Base-by-base conservation (phyloP, 2,329 filamentous ascomycete species). In the Thielaviopsis musarum region DNA sequence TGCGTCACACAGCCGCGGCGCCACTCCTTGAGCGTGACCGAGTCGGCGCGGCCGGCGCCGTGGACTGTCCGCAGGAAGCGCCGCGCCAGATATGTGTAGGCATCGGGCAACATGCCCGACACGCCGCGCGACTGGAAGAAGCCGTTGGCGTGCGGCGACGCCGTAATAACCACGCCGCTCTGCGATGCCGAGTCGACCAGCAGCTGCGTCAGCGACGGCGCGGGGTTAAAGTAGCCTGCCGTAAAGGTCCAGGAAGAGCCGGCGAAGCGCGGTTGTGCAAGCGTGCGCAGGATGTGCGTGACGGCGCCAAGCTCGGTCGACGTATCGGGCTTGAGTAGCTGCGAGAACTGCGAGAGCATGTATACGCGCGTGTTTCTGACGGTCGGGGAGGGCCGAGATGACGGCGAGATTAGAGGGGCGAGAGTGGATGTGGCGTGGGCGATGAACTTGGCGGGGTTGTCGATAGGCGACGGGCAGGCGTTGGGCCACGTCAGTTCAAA, bases 141-240 rank as follows among this genome's bases (percentile, higher is more conserved):
- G 6, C 93, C 93, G 70, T 98, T 98, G 0, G 93, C 93, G 71
- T 88, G 84, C 0, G 91, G 93, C 0, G 89, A 90, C 1, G 93
- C 93, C 0, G 93, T 96, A 59, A 98, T 85, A 22, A 98, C 87
- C 0, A 86, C 91, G 62, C 89, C 93, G 51, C 76, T 77, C 1
- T 73, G 71, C 0, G 84, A 86, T 1, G 83, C 79, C 0, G 88
- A 90, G 6, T 78, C 76, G 34, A 98, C 82, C 0, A 98, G 77
- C 0, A 95, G 79, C 48, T 84, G 80, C 2, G 88, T 91, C 21
- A 97, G 80, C 3, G 84, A 83, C 0, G 90, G 86, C 6, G 90
- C 90, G 59, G 95, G 95, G 73, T 98, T 98, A 75, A 98, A 98
- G 73, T 98, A 98, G 57, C 93, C 93, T 0, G 93, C 93, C 0